Evolutionary conservation across 345 rosid genomes (phyloP).

Genomic region (Arabidopsis arenosa): DNA sequence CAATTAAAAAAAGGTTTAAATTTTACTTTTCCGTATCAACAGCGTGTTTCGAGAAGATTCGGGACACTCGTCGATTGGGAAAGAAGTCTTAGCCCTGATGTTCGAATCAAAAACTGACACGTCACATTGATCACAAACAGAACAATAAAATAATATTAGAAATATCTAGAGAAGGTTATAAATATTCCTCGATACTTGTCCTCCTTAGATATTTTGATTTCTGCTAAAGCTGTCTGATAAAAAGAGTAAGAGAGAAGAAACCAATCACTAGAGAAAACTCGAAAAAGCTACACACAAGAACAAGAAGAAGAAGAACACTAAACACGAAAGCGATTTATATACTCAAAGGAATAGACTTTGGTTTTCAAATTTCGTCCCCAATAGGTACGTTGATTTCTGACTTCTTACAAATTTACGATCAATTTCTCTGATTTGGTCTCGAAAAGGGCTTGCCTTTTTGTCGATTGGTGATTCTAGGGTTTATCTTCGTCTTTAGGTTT

Average conservation of each 20-base stretch:
- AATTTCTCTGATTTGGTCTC: background rate
- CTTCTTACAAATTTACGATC: background rate
- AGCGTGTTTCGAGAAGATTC: conserved; percentile 42
- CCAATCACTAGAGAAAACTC: background rate
- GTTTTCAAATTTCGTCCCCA: background rate
- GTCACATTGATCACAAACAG: background rate
- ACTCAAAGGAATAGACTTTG: background rate
- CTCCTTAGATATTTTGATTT: conserved; percentile 14
- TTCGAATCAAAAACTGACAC: conserved; percentile 22
- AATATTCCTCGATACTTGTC: background rate
- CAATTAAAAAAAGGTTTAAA: background rate
- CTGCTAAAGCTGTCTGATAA: background rate
- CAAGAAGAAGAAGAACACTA: background rate
- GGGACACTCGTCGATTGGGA: conserved; percentile 31
- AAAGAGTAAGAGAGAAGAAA: background rate
- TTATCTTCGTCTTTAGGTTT: background rate
- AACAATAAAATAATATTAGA: conserved; percentile 25
- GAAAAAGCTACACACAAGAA: background rate
- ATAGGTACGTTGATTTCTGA: conserved; percentile 32
- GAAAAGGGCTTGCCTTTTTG: background rate
- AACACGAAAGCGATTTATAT: background rate
- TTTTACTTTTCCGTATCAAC: conserved; percentile 19
- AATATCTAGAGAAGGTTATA: conserved; percentile 41
- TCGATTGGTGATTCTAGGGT: conserved; percentile 4
- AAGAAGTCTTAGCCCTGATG: background rate